A percentile compares a stretch with the other conserved stretches of the same genome.
Evolutionary conservation across 208 protist species (phyloP).

Genomic region (Leishmania braziliensis): DNA sequence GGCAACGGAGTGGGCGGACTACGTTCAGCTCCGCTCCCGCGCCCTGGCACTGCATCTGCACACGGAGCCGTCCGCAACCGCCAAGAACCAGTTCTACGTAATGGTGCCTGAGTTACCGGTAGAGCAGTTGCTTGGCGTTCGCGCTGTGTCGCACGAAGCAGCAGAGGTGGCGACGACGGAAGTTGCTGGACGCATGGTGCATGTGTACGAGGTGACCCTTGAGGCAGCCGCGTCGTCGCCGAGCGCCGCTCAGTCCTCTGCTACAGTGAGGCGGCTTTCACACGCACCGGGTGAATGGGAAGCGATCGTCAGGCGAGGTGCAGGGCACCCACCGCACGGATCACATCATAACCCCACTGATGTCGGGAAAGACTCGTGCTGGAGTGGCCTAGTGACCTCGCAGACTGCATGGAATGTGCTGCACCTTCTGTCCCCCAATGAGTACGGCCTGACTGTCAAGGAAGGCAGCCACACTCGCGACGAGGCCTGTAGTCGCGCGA

Average conservation of each 20-base stretch:
- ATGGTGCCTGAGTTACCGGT: conserved; percentile 33
- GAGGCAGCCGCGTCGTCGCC: not conserved
- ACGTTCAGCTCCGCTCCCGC: conserved; percentile 29
- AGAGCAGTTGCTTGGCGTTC: conserved; percentile 22
- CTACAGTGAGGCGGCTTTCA: conserved; percentile 2
- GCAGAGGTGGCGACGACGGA: not conserved
- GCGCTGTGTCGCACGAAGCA: not conserved
- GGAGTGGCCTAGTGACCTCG: not conserved
- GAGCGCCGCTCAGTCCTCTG: conserved; percentile 6
- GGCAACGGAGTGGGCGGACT: conserved; percentile 9
- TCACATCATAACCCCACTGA: not conserved
- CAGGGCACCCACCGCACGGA: not conserved
- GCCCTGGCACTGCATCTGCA: conserved; percentile 8
- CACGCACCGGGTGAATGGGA: conserved; percentile 16
- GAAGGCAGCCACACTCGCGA: not conserved
- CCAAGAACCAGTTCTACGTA: conserved; percentile 21
- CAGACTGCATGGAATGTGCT: not conserved
- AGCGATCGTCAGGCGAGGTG: not conserved
- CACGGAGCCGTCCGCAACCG: conserved; percentile 11
- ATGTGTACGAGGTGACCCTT: conserved; percentile 25
- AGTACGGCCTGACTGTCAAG: not conserved
- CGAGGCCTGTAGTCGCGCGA: not conserved
- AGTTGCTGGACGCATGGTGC: conserved; percentile 26
- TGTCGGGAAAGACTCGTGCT: not conserved
- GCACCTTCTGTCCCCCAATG: conserved; percentile 6